Conservation (phyloP, 768 basidiomycete species). For the Wakefieldia striispora region DNA sequence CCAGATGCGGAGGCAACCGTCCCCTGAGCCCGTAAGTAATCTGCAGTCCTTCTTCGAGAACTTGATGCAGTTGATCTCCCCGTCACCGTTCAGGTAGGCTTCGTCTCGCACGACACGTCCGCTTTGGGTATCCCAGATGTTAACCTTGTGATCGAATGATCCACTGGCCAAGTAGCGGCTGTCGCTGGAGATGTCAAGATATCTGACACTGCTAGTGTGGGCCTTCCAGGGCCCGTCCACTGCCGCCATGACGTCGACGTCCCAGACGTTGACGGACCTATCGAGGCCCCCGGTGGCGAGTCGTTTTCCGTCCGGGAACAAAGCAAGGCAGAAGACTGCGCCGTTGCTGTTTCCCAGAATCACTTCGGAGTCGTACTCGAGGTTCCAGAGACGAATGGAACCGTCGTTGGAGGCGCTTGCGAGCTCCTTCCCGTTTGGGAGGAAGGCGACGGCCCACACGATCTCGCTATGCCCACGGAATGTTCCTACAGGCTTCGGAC, state of each 20-base stretch:
- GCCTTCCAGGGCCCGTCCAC: slow-evolving; percentile 23
- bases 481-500: slow-evolving; percentile 19
- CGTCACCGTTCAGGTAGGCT: slow-evolving; percentile 20
- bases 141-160: slow-evolving; percentile 32
- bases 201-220: slow-evolving; percentile 28
- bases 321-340: slow-evolving; percentile 25
- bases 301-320: slow-evolving; percentile 26
- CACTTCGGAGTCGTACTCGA: slow-evolving; percentile 22
- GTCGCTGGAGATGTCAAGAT: slow-evolving; percentile 28
- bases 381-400: slow-evolving; percentile 30
- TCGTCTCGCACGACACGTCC: slow-evolving; percentile 25
- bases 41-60: slow-evolving; percentile 22
- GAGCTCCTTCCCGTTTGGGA: slow-evolving; percentile 23
- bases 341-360: slow-evolving; percentile 23
- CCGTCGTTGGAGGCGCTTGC: slow-evolving; percentile 31
- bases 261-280: slow-evolving; percentile 32
- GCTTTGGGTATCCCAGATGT: slow-evolving; percentile 29
- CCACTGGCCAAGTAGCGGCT: slow-evolving; percentile 28
- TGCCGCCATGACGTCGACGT: slow-evolving; percentile 17
- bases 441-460: slow-evolving; percentile 29
- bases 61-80: slow-evolving; percentile 29
- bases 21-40: slow-evolving; percentile 29
- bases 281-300: slow-evolving; percentile 31
- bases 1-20: slow-evolving; percentile 30
- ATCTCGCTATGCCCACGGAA: slow-evolving; percentile 28